Base-by-base conservation (phyloP, 1,284 basidiomycete species). In the Cryptococcus amylolentus region DNA sequence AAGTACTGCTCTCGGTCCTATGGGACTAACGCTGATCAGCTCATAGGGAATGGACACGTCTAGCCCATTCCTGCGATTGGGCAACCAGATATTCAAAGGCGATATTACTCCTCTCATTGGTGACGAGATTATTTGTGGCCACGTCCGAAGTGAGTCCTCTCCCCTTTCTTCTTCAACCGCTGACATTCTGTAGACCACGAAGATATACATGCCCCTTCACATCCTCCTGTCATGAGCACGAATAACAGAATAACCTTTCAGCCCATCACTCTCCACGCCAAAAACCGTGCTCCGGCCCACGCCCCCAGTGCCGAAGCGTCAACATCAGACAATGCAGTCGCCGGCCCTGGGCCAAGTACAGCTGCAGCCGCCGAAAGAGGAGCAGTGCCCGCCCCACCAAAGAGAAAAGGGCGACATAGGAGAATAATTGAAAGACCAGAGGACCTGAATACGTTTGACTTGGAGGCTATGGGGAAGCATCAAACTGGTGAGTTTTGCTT, bases 21-120 rank as follows among this genome's bases (percentile, higher is more conserved):
- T 31, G 13, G 14, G 28, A 27, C 48, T 16, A 20, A 8, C 26
- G 9, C 48, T 35, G 14, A 42, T 20, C 41, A 35, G 35, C 41
- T 42, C 2, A 0, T 49, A 77, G 76, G 76, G 75, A 5, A 59
- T 77, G 52, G 75, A 77, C 52, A 74, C 73, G 13, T 65, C 76
- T 14, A 55, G 70, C 42, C 75, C 76, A 7, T 76, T 74, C 49
- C 59, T 77, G 44, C 75, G 75, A 54, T 52, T 77, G 23, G 73
- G 72, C 13, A 72, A 75, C 55, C 69, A 72, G 49, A 55, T 76
- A 39, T 75, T 72, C 54, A 67, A 73, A 49, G 76, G 76, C 9
- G 56, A 68, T 20, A 49, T 66, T 8, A 61, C 69, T 5, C 65
- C 70, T 12, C 43, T 76, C n/a, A 73, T 77, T 49, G 76, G 75